These are phyloP conservation scores for Sporothrix euskadiensis DNA, from an alignment of 2,329 filamentous ascomycete genomes.

Conservation along the genomic window DNA sequence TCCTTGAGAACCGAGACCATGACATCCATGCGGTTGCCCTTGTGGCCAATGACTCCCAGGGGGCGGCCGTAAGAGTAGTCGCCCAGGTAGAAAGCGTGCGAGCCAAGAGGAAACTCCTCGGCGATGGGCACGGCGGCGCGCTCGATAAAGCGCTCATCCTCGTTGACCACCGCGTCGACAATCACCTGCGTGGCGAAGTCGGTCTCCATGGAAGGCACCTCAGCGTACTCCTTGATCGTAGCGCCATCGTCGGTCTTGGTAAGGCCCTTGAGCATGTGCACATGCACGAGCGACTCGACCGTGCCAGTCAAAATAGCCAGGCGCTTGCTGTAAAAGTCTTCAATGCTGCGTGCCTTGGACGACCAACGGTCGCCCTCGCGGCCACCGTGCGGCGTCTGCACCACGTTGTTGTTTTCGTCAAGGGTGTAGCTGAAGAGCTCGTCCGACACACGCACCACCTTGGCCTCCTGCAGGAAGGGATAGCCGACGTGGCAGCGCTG, in stretches of 20 bases:
- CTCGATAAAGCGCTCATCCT: constrained; percentile 92
- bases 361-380: constrained; percentile 79
- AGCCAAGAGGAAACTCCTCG: constrained; percentile 83
- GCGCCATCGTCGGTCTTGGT: constrained; percentile 88
- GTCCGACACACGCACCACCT: constrained; percentile 84
- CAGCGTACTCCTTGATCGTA: constrained; percentile 87
- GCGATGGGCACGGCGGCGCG: constrained; percentile 82
- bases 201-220: constrained; percentile 79
- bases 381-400: constrained; percentile 69
- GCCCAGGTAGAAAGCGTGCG: constrained; percentile 88
- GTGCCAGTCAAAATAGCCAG: constrained; percentile 83
- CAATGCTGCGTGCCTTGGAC: constrained; percentile 80
- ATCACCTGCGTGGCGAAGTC: constrained; percentile 90
- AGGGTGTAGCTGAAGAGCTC: constrained; percentile 88
- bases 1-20: constrained; percentile 71
- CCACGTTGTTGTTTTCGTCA: constrained; percentile 64
- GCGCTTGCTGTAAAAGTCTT: constrained; percentile 85
- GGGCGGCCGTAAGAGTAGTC: constrained; percentile 91
- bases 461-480: constrained; percentile 92
- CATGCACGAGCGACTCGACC: constrained; percentile 86
- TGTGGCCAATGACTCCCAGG: constrained; percentile 76
- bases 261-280: constrained; percentile 91
- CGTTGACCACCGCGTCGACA: constrained; percentile 85
- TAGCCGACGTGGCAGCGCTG: constrained; percentile 89
- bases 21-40: constrained; percentile 71